Base-by-base conservation (phyloP, 768 basidiomycete genomes). In the Calocybe indica region DNA sequence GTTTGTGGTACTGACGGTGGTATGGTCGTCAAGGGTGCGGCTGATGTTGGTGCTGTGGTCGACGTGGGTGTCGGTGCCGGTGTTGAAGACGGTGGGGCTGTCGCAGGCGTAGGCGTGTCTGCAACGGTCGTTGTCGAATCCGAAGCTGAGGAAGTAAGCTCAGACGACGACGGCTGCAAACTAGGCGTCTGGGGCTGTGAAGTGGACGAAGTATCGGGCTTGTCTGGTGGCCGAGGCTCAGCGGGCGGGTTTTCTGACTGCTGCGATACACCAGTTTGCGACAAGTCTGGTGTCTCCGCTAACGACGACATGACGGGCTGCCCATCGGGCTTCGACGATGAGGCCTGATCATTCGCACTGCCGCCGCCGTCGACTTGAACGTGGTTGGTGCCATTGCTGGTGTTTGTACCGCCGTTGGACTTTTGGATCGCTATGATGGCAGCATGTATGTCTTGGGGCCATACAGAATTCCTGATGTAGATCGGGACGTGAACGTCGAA, bases 401-500 rank as follows among this genome's bases (percentile, higher is more conserved):
- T 12, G 51, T 38, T 6, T 61, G 50, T 30, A 58, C 37, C 41
- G 57, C 45, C 41, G 57, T 44, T 22, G 22, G 22, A 22, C 55
- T 70, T 72, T 49, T 70, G 70, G 55, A 87, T 63, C 36, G 70
- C 69, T 35, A 74, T 73, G 51, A 88, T 85, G 40, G 80, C 82
- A 43, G 74, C 76, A 48, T 76, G 75, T 46, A 90, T 71, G 59
- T 89, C 83, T 32, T 69, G 63, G 8, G 87, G 87, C 87, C 87
- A 89, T 63, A 89, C 66, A n/a, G 79, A 68, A 47, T 70, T 71
- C 62, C 78, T 82, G 45, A 85, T 60, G 52, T 83, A 82, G 35
- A 74, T 67, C 9, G 85, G 80, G 10, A 82, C 80, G 69, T 88
- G 76, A 7, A 79, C 61, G 56, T 89, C 84, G 56, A 86, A 82